Evolutionary conservation across 331 rosid genomes (phyloP).

Genomic region (Acacia pycnantha): DNA sequence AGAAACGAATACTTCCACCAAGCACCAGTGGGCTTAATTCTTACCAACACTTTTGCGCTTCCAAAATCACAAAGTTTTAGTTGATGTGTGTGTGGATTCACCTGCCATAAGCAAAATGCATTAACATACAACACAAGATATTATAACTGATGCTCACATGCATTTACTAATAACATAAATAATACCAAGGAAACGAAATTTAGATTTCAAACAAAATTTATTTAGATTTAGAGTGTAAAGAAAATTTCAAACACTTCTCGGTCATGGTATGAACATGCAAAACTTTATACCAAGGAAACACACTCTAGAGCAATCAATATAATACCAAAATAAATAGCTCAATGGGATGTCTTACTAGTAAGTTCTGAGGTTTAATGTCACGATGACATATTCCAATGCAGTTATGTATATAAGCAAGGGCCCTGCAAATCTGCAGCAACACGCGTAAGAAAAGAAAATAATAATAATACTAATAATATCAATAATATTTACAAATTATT

Average conservation of each 20-base stretch:
- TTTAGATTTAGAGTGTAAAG: background rate
- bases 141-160: conserved; percentile 14
- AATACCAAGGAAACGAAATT: too few species aligned
- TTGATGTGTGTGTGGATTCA: conserved; percentile 93
- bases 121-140: conserved; percentile 29
- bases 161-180: background rate
- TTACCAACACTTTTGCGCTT: conserved; percentile 90
- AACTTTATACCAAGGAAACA: conserved; percentile 9
- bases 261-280: background rate
- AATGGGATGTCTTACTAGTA: conserved; percentile 63
- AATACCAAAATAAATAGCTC: conserved; percentile 18
- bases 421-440: conserved; percentile 81
- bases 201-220: background rate
- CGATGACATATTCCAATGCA: conserved; percentile 92
- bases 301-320: background rate
- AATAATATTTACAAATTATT: background rate
- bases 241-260: conserved; percentile 21
- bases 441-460: background rate
- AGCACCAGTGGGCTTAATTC: conserved; percentile 31
- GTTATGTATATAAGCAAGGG: conserved; percentile 89
- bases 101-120: conserved; percentile 50
- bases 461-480: background rate
- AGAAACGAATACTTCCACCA: conserved; percentile 20
- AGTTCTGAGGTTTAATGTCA: conserved; percentile 91
- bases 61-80: conserved; percentile 93